Percentiles rank a stretch among this genome's conserved stretches.
These are phyloP conservation scores for Fusarium nematophilum DNA, from an alignment of 2,329 filamentous ascomycete genomes.

Conservation along the genomic window DNA sequence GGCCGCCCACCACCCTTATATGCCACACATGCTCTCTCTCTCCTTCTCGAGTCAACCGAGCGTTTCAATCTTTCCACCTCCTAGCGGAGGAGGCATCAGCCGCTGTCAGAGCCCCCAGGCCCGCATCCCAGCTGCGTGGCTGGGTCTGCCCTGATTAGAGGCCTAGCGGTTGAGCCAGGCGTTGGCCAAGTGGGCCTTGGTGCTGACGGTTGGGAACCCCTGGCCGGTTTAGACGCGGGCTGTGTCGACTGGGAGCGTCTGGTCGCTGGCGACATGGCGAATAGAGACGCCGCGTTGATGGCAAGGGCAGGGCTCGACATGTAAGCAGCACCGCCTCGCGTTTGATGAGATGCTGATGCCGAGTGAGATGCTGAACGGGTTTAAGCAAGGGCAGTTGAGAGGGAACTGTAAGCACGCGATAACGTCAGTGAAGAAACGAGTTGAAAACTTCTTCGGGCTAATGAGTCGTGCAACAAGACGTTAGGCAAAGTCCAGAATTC, in stretches of 20 bases:
- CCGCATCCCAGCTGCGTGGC: not conserved
- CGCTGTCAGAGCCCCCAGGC: not conserved
- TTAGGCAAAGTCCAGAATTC: not conserved
- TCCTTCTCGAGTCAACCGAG: not conserved
- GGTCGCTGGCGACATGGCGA: not conserved
- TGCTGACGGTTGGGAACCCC: not conserved
- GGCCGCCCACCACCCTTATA: slow-evolving; percentile 29
- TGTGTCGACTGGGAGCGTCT: not conserved
- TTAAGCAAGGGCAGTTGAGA: no score
- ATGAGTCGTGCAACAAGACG: not conserved
- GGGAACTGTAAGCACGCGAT: no score
- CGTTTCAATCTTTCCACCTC: not conserved
- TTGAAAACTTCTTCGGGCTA: not conserved
- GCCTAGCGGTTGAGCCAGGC: not conserved
- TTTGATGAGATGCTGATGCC: not conserved
- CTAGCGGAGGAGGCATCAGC: not conserved
- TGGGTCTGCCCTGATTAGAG: slow-evolving; percentile 7
- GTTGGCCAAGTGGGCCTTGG: not conserved
- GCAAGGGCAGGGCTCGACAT: not conserved
- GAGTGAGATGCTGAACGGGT: no score
- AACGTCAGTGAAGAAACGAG: not conserved
- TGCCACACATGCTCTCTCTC: not conserved
- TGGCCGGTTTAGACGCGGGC: not conserved
- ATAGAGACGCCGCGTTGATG: not conserved
- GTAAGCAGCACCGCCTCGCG: not conserved